Base-by-base conservation (phyloP, 2,329 filamentous ascomycete species). In the Nemania bipapillata region DNA sequence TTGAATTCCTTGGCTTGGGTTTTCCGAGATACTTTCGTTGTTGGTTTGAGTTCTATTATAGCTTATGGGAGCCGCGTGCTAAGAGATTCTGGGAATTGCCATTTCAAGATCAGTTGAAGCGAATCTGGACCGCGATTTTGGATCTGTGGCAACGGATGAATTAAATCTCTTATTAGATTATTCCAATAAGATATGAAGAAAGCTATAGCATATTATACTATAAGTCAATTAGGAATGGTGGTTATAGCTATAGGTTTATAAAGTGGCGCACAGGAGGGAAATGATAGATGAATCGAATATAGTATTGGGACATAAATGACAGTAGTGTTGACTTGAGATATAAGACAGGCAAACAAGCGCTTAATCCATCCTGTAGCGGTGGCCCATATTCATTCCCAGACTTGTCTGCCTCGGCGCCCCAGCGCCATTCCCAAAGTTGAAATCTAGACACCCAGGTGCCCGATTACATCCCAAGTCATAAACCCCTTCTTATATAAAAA, bases 291-390 rank as follows among this genome's bases (percentile, higher is more conserved):
- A 68, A 64, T 52, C 40, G 55, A 68, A 70, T 53, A 1, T 63
- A 8, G 15, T 70, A 62, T 64, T 67, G 12, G 68, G 64, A 58
- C 45, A 47, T 70, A 11, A 68, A 68, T 61, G 73, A 75, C 56
- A 75, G 73, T 75, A 67, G 52, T 52, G 56, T 49, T 52, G 63
- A 65, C 61, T 69, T 65, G 65, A 60, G 70, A 71, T 69, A 69
- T 69, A 45, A 69, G 52, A 71, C 64, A 68, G 56, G 62, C 70
- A 72, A 63, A 45, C 63, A 52, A 67, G 40, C 49, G 56, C 59
- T 67, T 65, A 71, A 70, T 63, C 71, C 66, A 70, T 63, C 71
- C 66, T 11, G 32, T 63, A 37, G 9, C 35, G 22, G 37, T 52
- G 26, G 32, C 26, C 20, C 50, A 12, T 61, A 15, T 59, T 35